Evolutionary conservation across 805 yeast genomes (phyloP), one percentile per base, ranked within the genome.

Genomic region (Lachancea sp.): DNA sequence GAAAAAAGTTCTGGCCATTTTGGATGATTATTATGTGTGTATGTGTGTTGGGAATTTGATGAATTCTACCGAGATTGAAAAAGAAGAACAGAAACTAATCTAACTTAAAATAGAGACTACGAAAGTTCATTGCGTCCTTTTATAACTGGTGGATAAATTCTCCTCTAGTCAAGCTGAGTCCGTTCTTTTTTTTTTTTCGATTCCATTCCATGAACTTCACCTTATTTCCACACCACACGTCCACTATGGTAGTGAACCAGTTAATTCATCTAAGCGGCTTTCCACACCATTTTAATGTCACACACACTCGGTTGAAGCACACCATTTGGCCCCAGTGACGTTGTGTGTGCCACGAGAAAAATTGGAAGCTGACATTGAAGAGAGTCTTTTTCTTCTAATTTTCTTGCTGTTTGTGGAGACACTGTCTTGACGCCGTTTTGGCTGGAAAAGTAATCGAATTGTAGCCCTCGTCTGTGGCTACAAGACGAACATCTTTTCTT

Each of bases 1-100:
- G 71, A 93, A 90, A 75, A 91, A 93, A 71, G 77, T 79, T 73
- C 95, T 85, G 68, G 95, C 82, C 95, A 65, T 64, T 58, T 36
- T 25, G 41, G 13, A 26, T 12, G 32, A 22, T n/a, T 39, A 17
- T 16, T 17, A 12, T 29, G 29, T 20, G 42, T 11, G 31, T 29
- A 18, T 20, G 42, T 11, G 31, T 29, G 6, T 29, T 11, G 5
- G 31, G 11, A 40, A 7, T 33, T 15, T 31, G 22, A 26, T 9
- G 43, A 40, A 19, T 33, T 20, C 43, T 40, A 36, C 29, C 8
- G 25, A 15, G 13, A 15, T 37, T n/a, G n/a, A n/a, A n/a, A n/a
- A n/a, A n/a, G n/a, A n/a, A n/a, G n/a, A n/a, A n/a, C n/a, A n/a
- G n/a, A n/a, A n/a, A n/a, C n/a, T n/a, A n/a, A n/a, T n/a, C n/a